Conservation (phyloP, 2,329 filamentous ascomycete species). For the Cytospora schulzeri region DNA sequence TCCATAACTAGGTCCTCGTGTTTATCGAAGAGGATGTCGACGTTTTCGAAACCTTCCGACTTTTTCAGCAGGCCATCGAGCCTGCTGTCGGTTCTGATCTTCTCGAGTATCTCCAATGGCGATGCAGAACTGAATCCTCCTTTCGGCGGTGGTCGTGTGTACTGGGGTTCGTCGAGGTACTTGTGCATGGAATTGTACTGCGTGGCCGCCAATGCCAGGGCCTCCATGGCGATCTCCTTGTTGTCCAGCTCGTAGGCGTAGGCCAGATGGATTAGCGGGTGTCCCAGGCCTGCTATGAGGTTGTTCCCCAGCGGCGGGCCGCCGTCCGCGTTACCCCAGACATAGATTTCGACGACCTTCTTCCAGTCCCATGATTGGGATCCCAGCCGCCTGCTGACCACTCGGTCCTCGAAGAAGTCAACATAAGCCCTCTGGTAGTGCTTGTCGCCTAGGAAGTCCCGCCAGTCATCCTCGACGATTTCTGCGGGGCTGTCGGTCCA, state of each 20-base stretch:
- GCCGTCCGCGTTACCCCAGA: conserved; percentile 60
- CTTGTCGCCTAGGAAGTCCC: conserved; percentile 76
- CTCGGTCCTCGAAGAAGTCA: conserved; percentile 92
- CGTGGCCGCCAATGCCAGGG: conserved; percentile 67
- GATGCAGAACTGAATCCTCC: conserved; percentile 56
- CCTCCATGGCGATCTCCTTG: conserved; percentile 86
- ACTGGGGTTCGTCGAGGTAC: conserved; percentile 72
- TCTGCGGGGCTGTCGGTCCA: conserved; percentile 88
- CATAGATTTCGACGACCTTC: conserved; percentile 70
- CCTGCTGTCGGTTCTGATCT: conserved; percentile 67
- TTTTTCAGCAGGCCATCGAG: conserved; percentile 67
- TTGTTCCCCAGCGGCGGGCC: conserved; percentile 79
- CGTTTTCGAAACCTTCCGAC: conserved; percentile 60
- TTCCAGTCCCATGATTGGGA: conserved; percentile 79
- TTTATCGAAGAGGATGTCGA: conserved; percentile 67
- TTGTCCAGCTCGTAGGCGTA: conserved; percentile 89
- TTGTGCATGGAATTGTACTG: conserved; percentile 64
- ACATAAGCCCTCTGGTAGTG: conserved; percentile 87
- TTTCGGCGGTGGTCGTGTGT: conserved; percentile 62
- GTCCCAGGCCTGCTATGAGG: conserved; percentile 77
- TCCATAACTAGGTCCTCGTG: conserved; percentile 73
- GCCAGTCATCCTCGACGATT: conserved; percentile 82
- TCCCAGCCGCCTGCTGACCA: conserved; percentile 57
- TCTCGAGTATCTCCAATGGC: conserved; percentile 70
- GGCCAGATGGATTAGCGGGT: conserved; percentile 92